phyloP scores from a whole-genome alignment of 176 grass and related monocot genomes.

The Aechmea fasciata region DNA sequence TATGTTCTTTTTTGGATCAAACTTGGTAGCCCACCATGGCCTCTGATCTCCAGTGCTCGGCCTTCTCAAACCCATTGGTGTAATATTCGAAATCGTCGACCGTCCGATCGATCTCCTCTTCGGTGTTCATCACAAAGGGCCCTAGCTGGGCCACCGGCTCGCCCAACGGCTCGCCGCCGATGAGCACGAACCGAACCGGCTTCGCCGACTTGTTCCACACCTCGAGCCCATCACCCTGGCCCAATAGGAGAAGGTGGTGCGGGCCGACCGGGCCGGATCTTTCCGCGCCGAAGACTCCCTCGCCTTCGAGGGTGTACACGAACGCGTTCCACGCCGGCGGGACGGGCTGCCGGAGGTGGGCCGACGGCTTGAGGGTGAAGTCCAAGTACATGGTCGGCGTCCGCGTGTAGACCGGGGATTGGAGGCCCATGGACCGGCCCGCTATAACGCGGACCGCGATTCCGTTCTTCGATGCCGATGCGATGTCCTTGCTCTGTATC shows the following conservation, averaged over 20 bases:
- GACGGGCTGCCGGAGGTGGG: slow-evolving; percentile 50
- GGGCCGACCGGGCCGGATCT: slow-evolving; percentile 29
- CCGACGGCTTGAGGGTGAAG: slow-evolving; percentile 61
- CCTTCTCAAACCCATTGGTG: slow-evolving; percentile 90
- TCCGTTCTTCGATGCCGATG: slow-evolving; percentile 33
- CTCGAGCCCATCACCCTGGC: slow-evolving; percentile 55
- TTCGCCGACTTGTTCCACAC: slow-evolving; percentile 54
- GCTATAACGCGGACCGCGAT: slow-evolving; percentile 86
- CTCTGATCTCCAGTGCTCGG: slow-evolving; percentile 74
- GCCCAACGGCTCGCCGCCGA: slow-evolving; percentile 71
- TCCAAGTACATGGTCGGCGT: slow-evolving; percentile 95
- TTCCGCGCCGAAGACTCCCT: slow-evolving; percentile 57
- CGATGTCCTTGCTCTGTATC: slow-evolving; percentile 79
- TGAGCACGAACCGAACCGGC: slow-evolving; percentile 57
- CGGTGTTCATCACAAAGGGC: slow-evolving; percentile 97
- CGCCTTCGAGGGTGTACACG: slow-evolving; percentile 75
- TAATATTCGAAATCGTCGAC: slow-evolving; percentile 70
- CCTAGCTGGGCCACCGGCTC: slow-evolving; percentile 86
- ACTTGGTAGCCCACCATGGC: slow-evolving; percentile 22
- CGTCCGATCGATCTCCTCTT: slow-evolving; percentile 93
- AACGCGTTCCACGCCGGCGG: slow-evolving; percentile 57
- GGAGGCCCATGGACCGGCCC: slow-evolving; percentile 55
- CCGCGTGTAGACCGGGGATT: slow-evolving; percentile 63
- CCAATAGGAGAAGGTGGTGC: slow-evolving; percentile 61
- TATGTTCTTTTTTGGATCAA: background rate